phyloP scores from a whole-genome alignment of 768 basidiomycete genomes.

The Rhodotorula kratochvilovae region DNA sequence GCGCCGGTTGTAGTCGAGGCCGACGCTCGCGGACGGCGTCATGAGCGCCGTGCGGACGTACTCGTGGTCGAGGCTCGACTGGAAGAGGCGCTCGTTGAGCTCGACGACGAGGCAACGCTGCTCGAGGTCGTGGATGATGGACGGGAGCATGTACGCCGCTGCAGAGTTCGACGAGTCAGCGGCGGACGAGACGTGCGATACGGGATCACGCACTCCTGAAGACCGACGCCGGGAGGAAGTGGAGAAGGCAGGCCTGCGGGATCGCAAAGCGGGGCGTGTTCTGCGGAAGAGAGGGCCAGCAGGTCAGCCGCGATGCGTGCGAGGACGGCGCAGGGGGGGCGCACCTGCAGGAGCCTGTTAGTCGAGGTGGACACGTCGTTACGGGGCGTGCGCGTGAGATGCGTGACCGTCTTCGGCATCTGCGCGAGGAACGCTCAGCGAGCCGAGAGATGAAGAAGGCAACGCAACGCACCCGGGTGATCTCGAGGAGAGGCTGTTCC shows the following conservation, averaged over 20 bases:
- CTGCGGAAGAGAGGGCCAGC: slow-evolving; percentile 37
- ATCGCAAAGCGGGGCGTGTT: slow-evolving; percentile 54
- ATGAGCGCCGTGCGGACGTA: slow-evolving; percentile 64
- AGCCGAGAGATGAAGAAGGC: too few relatives aligned
- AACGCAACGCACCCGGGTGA: slow-evolving; percentile 56
- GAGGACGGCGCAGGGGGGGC: not conserved
- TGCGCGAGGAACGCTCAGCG: slow-evolving; percentile 43
- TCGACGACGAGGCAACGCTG: slow-evolving; percentile 71
- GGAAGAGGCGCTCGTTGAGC: slow-evolving; percentile 65
- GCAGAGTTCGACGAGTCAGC: slow-evolving; percentile 54
- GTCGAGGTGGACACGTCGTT: not conserved
- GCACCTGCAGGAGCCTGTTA: slow-evolving; percentile 15
- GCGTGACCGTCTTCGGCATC: slow-evolving; percentile 44
- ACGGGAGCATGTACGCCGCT: slow-evolving; percentile 67
- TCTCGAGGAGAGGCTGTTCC: slow-evolving; percentile 69
- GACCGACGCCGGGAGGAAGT: slow-evolving; percentile 67
- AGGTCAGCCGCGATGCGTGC: not conserved
- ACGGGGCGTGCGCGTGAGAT: not conserved
- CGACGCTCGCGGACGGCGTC: slow-evolving; percentile 64
- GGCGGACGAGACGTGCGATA: too few relatives aligned
- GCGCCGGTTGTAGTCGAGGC: slow-evolving; percentile 74
- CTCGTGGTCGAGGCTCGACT: slow-evolving; percentile 59
- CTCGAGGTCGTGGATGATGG: slow-evolving; percentile 67
- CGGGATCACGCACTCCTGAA: not conserved
- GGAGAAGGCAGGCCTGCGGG: slow-evolving; percentile 52